Percentiles rank a stretch among this genome's conserved stretches.
Evolutionary conservation across 2,329 filamentous ascomycete species (phyloP).

Genomic region (Sporothrix pseudoabietina): DNA sequence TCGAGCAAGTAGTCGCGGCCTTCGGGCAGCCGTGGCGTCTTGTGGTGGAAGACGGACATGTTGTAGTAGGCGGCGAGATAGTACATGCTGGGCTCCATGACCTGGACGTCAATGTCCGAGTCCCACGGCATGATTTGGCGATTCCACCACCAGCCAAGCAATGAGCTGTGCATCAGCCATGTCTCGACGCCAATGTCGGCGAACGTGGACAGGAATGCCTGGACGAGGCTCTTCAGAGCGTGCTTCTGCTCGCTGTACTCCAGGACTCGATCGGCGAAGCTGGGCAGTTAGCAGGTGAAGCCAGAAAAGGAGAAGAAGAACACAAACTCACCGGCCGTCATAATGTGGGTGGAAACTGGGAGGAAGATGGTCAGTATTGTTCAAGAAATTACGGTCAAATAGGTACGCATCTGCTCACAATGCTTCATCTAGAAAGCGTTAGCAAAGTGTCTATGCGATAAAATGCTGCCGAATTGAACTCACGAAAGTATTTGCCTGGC

Average conservation of each 20-base stretch:
- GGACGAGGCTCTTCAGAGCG: slow-evolving; percentile 66
- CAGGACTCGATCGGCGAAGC: slow-evolving; percentile 47
- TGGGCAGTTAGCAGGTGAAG: slow-evolving; percentile 1
- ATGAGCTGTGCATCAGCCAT: slow-evolving; percentile 83
- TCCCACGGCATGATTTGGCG: slow-evolving; percentile 69
- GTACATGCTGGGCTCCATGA: slow-evolving; percentile 65
- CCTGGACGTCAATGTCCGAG: slow-evolving; percentile 74
- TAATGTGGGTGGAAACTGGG: slow-evolving; percentile 45
- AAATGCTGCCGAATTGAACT: background rate
- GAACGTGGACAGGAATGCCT: slow-evolving; percentile 72
- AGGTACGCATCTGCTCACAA: slow-evolving; percentile 17
- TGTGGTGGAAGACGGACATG: slow-evolving; percentile 52
- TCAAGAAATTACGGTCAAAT: background rate
- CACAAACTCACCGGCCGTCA: slow-evolving; percentile 41
- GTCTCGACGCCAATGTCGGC: slow-evolving; percentile 68
- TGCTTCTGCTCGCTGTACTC: slow-evolving; percentile 60
- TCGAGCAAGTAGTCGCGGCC: slow-evolving; percentile 54
- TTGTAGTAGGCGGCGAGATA: slow-evolving; percentile 70
- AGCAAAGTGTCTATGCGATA: background rate
- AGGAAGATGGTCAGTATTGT: background rate
- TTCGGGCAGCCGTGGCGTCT: slow-evolving; percentile 44
- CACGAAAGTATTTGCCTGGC: slow-evolving; percentile 44
- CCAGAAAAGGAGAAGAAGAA: slow-evolving; percentile 27
- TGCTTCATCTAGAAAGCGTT: slow-evolving; percentile 25
- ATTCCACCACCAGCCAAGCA: slow-evolving; percentile 89